Conservation (phyloP, 2,329 filamentous ascomycete genomes). For the Dothideomycetes sp. region DNA sequence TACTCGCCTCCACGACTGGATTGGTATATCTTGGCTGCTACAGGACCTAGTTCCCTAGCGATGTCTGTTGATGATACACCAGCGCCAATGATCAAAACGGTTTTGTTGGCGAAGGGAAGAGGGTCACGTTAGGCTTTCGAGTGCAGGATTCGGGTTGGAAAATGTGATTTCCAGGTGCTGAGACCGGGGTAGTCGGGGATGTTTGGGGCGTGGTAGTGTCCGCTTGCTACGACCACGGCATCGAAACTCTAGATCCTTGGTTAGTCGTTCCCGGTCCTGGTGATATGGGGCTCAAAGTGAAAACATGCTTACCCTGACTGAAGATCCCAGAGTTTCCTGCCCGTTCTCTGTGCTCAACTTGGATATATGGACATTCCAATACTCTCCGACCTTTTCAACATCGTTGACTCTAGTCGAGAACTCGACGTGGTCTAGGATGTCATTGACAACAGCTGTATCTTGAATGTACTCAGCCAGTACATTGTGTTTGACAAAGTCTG, state of each 20-base stretch:
- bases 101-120: constrained; percentile 44
- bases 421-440: constrained; percentile 41
- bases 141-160: constrained; percentile 39
- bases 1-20: constrained; percentile 53
- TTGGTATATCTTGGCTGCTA: constrained; percentile 41
- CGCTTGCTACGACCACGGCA: constrained; percentile 44
- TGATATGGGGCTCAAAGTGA: neutral
- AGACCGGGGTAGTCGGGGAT: constrained; percentile 43
- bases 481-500: constrained; percentile 49
- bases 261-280: constrained; percentile 5
- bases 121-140: constrained; percentile 44
- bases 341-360: constrained; percentile 31
- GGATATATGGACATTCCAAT: constrained; percentile 46
- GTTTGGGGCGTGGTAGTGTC: constrained; percentile 45
- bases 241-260: constrained; percentile 34
- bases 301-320: neutral
- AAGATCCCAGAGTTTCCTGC: constrained; percentile 3
- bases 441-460: constrained; percentile 43
- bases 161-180: constrained; percentile 36
- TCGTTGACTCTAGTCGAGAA: constrained; percentile 54
- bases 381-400: constrained; percentile 36
- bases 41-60: constrained; percentile 40
- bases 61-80: constrained; percentile 49
- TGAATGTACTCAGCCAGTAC: constrained; percentile 53
- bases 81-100: constrained; percentile 47